Conservation (phyloP, 495 filamentous ascomycete species). For the Penicillium antarcticum region DNA sequence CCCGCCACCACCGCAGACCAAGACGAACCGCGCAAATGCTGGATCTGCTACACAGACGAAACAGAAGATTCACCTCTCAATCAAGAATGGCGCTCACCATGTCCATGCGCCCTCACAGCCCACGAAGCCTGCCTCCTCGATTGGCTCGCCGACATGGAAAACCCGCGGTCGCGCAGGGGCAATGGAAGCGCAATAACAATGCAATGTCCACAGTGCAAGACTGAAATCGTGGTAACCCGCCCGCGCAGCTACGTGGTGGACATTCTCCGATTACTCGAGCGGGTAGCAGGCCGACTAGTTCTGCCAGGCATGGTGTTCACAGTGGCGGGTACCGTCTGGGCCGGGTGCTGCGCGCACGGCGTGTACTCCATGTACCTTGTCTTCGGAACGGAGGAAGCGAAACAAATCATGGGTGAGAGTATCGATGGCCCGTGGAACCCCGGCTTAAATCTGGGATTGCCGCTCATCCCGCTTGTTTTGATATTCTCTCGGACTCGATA, state of each 20-base stretch:
- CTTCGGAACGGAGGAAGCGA: slow-evolving; percentile 59
- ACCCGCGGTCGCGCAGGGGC: slow-evolving; percentile 49
- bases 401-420: slow-evolving; percentile 42
- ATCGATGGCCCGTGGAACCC: slow-evolving; percentile 39
- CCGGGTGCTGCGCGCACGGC: slow-evolving; percentile 57
- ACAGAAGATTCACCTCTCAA: slow-evolving; percentile 68
- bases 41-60: slow-evolving; percentile 87
- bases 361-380: slow-evolving; percentile 58
- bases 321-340: slow-evolving; percentile 50
- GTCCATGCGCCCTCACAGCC: slow-evolving; percentile 82
- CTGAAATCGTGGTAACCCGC: slow-evolving; percentile 68
- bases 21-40: slow-evolving; percentile 69
- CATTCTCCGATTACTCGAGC: slow-evolving; percentile 51
- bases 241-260: slow-evolving; percentile 67
- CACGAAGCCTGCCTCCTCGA: slow-evolving; percentile 87
- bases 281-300: slow-evolving; percentile 52
- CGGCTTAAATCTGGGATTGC: slow-evolving; percentile 51
- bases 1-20: slow-evolving; percentile 12
- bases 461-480: slow-evolving; percentile 59
- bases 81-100: slow-evolving; percentile 80
- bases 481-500: slow-evolving; percentile 58
- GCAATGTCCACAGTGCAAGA: slow-evolving; percentile 84
- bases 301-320: slow-evolving; percentile 57
- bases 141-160: slow-evolving; percentile 85
- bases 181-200: slow-evolving; percentile 53